Base-by-base conservation (phyloP, 306 rosid species). In the Urtica urens region DNA sequence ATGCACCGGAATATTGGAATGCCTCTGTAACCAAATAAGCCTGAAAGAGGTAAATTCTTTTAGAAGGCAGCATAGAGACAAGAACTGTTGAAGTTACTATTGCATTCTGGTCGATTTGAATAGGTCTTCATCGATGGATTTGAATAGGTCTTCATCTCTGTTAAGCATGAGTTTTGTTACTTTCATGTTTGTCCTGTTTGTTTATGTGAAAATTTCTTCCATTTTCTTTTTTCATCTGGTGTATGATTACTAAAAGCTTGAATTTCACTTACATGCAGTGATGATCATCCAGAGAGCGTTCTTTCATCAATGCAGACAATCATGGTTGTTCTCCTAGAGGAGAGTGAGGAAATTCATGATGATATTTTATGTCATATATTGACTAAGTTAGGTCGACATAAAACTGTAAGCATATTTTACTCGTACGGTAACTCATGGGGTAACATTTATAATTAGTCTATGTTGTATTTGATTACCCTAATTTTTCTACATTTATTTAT, bases 201-300 rank as follows among this genome's bases (percentile, higher is more conserved):
- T n/a, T n/a, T n/a, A n/a, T 4, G 39, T 35, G n/a, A 16, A 13
- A 16, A 3, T 35, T 35, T 35, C 40, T 10, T 35, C 15, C 40
- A 35, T 13, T 35, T 35, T 35, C 20, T 35, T 52, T 16, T 52
- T 21, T 14, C 20, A n/a, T n/a, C n/a, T n/a, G n/a, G n/a, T 8
- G 22, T n/a, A 18, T 31, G 17, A 19, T 11, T 12, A n/a, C 6
- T 20, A 37, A n/a, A 7, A 20, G 24, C 23, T 38, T 8, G 15
- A 25, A 14, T 43, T 49, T 58, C 31, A 31, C 18, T 28, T 43
- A 39, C 63, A 37, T 67, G 66, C 86, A 92, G 99, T 62, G 94
- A 86, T 75, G 94, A 92, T 67, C 99, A 92, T 69, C 81, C 78
- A 17, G 99, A 92, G 65, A 82, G 82, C 74, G 88, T 92, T 53